phyloP scores from a whole-genome alignment of 2,329 filamentous ascomycete species.

The Cercospora sojina region DNA sequence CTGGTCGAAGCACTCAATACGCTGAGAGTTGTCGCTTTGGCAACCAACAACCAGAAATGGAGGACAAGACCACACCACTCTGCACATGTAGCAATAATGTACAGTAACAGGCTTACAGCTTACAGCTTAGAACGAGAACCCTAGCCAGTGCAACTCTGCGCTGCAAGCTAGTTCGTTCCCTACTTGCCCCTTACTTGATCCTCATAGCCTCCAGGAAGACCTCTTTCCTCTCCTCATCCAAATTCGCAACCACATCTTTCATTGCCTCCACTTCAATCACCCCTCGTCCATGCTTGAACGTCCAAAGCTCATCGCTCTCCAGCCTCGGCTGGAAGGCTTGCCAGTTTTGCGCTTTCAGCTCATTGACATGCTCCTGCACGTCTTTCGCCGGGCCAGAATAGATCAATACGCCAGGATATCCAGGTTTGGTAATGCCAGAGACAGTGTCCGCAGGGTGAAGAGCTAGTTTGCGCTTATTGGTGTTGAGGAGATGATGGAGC shows the following conservation, averaged over 20 bases:
- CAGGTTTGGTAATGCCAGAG: slow-evolving; percentile 48
- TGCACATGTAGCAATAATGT: too few species aligned
- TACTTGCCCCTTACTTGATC: slow-evolving; percentile 33
- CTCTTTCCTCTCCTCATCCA: slow-evolving; percentile 35
- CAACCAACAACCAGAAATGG: too few species aligned
- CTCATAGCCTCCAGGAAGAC: slow-evolving; percentile 37
- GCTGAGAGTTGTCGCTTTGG: too few species aligned
- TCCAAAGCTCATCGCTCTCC: slow-evolving; percentile 43
- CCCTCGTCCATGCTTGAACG: slow-evolving; percentile 42
- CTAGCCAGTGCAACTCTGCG: neutral
- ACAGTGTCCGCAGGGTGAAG: slow-evolving; percentile 39
- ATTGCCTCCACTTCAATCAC: slow-evolving; percentile 48
- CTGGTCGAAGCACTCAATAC: too few species aligned
- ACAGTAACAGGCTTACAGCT: too few species aligned
- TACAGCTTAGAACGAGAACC: too few species aligned
- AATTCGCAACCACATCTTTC: slow-evolving; percentile 44
- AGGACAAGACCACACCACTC: too few species aligned
- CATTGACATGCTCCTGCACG: slow-evolving; percentile 45
- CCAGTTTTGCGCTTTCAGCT: slow-evolving; percentile 47
- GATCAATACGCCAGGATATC: slow-evolving; percentile 48
- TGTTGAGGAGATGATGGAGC: slow-evolving; percentile 49
- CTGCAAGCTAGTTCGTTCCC: neutral
- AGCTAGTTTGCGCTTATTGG: slow-evolving; percentile 48
- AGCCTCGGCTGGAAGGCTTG: slow-evolving; percentile 48
- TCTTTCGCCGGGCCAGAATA: slow-evolving; percentile 42